Percentiles rank a stretch among this genome's conserved stretches.
Conservation (phyloP, 805 yeast genomes). For the Candida railenensis region DNA sequence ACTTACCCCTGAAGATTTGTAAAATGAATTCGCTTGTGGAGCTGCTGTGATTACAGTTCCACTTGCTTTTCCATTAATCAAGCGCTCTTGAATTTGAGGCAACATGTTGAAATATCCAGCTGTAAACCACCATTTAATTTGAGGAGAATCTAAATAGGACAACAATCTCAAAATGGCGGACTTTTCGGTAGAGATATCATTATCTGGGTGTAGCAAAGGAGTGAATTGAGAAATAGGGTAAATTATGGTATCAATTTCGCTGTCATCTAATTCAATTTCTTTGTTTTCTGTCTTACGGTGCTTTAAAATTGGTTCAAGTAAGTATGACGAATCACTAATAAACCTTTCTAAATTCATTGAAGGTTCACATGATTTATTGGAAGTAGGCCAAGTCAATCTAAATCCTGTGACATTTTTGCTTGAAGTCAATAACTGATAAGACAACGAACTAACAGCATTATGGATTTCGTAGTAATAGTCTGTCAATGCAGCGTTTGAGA, state of each 20-base stretch:
- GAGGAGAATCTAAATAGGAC: slow-evolving; percentile 53
- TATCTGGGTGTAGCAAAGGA: slow-evolving; percentile 66
- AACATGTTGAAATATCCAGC: slow-evolving; percentile 96
- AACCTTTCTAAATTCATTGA: slow-evolving; percentile 50
- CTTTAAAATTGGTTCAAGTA: slow-evolving; percentile 59
- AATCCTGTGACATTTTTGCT: slow-evolving; percentile 48
- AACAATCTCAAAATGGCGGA: slow-evolving; percentile 63
- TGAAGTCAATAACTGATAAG: slow-evolving; percentile 59
- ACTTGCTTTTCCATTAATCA: slow-evolving; percentile 55
- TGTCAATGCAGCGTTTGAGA: slow-evolving; percentile 55
- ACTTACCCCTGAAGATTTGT: slow-evolving; percentile 77
- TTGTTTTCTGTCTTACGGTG: slow-evolving; percentile 30
- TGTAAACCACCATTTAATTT: slow-evolving; percentile 78
- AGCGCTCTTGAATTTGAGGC: slow-evolving; percentile 60
- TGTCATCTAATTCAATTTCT: slow-evolving; percentile 30
- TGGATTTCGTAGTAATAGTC: slow-evolving; percentile 78
- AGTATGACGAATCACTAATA: slow-evolving; percentile 52
- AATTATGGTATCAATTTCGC: slow-evolving; percentile 58
- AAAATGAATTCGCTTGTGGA: slow-evolving; percentile 92
- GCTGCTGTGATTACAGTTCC: slow-evolving; percentile 88
- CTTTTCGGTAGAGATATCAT: slow-evolving; percentile 73
- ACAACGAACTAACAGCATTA: slow-evolving; percentile 60
- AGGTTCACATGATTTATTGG: slow-evolving; percentile 70
- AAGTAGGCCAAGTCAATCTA: slow-evolving; percentile 68
- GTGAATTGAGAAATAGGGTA: slow-evolving; percentile 92